These are phyloP conservation scores for Fusarium nygamai DNA, from an alignment of 2,329 filamentous ascomycete genomes.

Conservation along the genomic window DNA sequence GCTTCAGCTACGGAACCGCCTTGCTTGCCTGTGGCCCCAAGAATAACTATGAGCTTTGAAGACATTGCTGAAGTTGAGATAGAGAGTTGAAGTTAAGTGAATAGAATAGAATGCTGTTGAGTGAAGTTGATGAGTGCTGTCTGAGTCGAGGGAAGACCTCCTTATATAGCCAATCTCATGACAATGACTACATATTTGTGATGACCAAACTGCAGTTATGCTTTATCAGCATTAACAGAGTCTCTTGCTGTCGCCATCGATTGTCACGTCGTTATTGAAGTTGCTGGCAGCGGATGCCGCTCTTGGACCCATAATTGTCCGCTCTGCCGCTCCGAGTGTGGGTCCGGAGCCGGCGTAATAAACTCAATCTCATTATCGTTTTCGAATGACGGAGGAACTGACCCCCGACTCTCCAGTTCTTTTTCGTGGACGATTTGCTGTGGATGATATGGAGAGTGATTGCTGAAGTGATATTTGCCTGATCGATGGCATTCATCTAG, in stretches of 20 bases:
- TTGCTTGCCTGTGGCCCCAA: constrained; percentile 35
- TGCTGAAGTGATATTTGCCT: too few species aligned
- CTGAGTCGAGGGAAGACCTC: background rate
- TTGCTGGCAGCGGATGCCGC: background rate
- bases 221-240: constrained; percentile 5
- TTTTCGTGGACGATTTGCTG: background rate
- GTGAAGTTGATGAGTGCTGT: background rate
- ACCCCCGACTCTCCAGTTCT: background rate
- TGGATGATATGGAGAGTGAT: background rate
- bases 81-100: background rate
- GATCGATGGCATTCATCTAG: background rate
- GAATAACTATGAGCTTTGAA: constrained; percentile 22
- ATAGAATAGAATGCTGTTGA: background rate
- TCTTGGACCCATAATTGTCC: constrained; percentile 4
- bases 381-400: background rate
- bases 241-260: background rate
- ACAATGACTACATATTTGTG: background rate
- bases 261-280: background rate
- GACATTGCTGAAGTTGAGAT: constrained; percentile 3
- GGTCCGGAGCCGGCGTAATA: background rate
- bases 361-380: background rate
- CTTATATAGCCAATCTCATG: background rate
- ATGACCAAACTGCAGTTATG: background rate
- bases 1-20: constrained; percentile 17
- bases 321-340: background rate